Evolutionary conservation across 192 early-diverging fungal genomes (phyloP).

Genomic region (Gaertneriomyces sp.): DNA sequence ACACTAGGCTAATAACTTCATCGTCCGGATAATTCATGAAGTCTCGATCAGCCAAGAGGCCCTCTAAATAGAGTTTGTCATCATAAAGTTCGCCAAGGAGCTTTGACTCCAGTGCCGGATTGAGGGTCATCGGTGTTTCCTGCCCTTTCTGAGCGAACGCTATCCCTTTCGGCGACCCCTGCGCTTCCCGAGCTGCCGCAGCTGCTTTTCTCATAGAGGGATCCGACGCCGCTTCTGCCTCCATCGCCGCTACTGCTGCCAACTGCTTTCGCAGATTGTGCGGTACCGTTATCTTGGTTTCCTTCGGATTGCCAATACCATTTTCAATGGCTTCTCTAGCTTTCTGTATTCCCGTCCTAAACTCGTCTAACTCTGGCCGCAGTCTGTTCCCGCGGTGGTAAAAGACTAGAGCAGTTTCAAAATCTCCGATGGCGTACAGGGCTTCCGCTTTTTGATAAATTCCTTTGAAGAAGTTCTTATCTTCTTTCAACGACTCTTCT

Average conservation of each 20-base stretch:
- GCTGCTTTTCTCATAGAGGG: conserved; percentile 24
- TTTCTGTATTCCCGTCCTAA: conserved; percentile 62
- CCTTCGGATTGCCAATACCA: conserved; percentile 45
- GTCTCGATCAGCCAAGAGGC: conserved; percentile 41
- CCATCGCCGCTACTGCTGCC: conserved; percentile 22
- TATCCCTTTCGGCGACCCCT: not conserved
- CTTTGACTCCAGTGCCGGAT: conserved; percentile 43
- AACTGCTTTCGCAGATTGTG: conserved; percentile 25
- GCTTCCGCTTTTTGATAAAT: conserved; percentile 61
- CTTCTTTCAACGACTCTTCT: conserved; percentile 43
- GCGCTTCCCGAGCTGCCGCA: conserved; percentile 19
- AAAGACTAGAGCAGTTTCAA: conserved; percentile 57
- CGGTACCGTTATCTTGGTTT: conserved; percentile 20
- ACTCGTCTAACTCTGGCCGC: conserved; percentile 57
- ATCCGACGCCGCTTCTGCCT: conserved; percentile 25
- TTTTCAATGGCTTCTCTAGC: conserved; percentile 60
- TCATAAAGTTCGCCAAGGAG: conserved; percentile 53
- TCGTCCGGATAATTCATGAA: conserved; percentile 50
- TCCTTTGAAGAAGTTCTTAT: conserved; percentile 52
- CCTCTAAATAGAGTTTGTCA: conserved; percentile 51
- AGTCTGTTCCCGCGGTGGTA: conserved; percentile 56
- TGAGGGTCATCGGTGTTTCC: conserved; percentile 20
- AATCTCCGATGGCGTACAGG: conserved; percentile 59
- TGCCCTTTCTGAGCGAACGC: conserved; percentile 7
- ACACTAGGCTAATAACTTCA: conserved; percentile 41